Evolutionary conservation across 768 basidiomycete genomes (phyloP), one percentile per base, ranked within the genome.

Genomic region (Boletus rubroflammeus): DNA sequence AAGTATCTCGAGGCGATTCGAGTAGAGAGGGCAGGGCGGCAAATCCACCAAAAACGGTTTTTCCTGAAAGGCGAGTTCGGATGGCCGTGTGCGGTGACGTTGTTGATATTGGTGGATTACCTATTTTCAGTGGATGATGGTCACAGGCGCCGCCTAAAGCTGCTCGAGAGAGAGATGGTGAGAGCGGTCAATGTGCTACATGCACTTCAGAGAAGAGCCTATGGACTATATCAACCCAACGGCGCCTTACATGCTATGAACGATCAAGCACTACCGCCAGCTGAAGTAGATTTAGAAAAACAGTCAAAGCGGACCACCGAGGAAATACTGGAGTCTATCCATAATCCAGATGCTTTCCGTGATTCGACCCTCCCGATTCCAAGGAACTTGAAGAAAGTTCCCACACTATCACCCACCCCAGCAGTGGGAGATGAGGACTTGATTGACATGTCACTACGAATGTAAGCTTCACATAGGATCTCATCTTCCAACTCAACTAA

Each of bases 1-100:
- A 42, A 54, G 32, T 74, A 73, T 47, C 53, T 72, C 10, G 66
- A 71, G 41, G 70, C 69, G 9, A 67, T 73, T 19, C 61, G 71
- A 2, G 61, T 64, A 0, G 73, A 74, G 46, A 63, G 61, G 43
- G 53, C 57, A 0, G 73, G 73, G 0, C 55, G 71, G 28, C 57
- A 66, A 1, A 62, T 73, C 25, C 73, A 74, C 34, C 56, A 60
- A 7, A 57, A 42, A n/a, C 62, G 71, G 3, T 74, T 73, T 55
- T 70, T 72, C 36, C 42, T 72, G 6, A 70, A 71, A 59, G 60
- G 72, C 63, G 32, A 13, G 64, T 55, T 23, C 9, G 43, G 10
- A 10, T 28, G 17, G 9, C 3, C 10, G 9, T 7, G 25, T 26
- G n/a, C 9, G 9, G 8, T n/a, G 23, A 8, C 8, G 32, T 15